phyloP scores from a whole-genome alignment of 208 protist genomes.

The Trypanosoma grayi region DNA sequence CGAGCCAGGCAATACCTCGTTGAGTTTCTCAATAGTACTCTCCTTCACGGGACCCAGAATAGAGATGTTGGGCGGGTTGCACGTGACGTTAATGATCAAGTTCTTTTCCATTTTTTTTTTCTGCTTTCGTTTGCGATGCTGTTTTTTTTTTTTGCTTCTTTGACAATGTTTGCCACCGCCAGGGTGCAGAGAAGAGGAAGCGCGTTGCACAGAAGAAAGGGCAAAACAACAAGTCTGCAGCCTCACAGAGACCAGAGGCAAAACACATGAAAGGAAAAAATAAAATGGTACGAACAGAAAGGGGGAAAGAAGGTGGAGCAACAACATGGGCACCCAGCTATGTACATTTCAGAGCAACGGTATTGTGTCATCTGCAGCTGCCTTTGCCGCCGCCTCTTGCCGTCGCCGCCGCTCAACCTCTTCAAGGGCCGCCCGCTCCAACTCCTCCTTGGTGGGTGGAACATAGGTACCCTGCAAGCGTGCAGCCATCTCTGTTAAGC shows the following conservation, averaged over 20 bases:
- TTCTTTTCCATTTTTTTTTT: constrained; percentile 56
- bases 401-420: constrained; percentile 46
- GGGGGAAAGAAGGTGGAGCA: constrained; percentile 17
- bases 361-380: constrained; percentile 21
- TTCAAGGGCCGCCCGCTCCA: constrained; percentile 41
- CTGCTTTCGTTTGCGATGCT: background rate
- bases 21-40: constrained; percentile 86
- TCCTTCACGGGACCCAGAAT: constrained; percentile 89
- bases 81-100: constrained; percentile 88
- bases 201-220: no score
- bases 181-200: background rate
- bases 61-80: constrained; percentile 86
- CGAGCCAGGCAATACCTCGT: constrained; percentile 71
- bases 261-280: no score
- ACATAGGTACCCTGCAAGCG: constrained; percentile 86
- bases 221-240: no score
- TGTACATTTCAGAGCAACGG: constrained; percentile 23
- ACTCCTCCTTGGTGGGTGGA: constrained; percentile 69
- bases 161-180: background rate
- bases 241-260: no score
- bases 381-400: constrained; percentile 43
- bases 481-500: constrained; percentile 62
- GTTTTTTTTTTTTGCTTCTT: background rate
- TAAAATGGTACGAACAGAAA: constrained; percentile 2
- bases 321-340: constrained; percentile 5